A percentile compares a stretch with the other conserved stretches of the same genome.
Evolutionary conservation across 2,329 filamentous ascomycete species (phyloP).

Genomic region (Colletotrichum acutatum): DNA sequence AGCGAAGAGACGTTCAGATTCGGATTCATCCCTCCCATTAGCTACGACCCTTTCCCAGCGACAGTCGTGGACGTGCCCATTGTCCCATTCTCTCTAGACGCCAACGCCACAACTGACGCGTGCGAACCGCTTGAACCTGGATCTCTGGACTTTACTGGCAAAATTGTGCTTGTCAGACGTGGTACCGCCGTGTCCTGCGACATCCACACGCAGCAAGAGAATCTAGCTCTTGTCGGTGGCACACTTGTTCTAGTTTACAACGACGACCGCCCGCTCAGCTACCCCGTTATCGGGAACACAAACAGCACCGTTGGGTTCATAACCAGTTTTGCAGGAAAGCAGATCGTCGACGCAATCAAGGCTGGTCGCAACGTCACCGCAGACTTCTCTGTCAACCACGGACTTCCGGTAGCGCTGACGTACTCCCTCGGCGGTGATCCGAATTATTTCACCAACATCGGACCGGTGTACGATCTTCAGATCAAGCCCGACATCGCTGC

Average conservation of each 20-base stretch:
- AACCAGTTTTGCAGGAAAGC: background rate
- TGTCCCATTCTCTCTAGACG: background rate
- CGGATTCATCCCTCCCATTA: background rate
- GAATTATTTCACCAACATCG: conserved; percentile 53
- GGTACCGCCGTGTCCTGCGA: background rate
- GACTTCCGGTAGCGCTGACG: too few relatives aligned
- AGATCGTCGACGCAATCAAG: background rate
- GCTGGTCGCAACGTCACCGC: background rate
- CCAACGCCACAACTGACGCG: background rate
- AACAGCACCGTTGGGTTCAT: background rate
- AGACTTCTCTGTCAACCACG: background rate
- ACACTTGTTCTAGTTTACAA: background rate
- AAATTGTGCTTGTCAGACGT: background rate
- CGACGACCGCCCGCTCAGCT: background rate
- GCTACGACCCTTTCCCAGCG: background rate
- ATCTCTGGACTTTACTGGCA: background rate
- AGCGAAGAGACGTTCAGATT: background rate
- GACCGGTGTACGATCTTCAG: conserved; percentile 53
- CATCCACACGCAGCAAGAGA: background rate
- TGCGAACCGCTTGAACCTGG: background rate
- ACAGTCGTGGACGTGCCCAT: background rate
- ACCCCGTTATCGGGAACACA: background rate
- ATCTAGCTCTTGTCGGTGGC: background rate
- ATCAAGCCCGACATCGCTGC: conserved; percentile 56
- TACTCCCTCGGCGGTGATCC: conserved; percentile 3